A percentile compares a stretch with the other conserved stretches of the same genome.
Evolutionary conservation across 306 rosid species (phyloP).

Genomic region (Cucumis cinereus): DNA sequence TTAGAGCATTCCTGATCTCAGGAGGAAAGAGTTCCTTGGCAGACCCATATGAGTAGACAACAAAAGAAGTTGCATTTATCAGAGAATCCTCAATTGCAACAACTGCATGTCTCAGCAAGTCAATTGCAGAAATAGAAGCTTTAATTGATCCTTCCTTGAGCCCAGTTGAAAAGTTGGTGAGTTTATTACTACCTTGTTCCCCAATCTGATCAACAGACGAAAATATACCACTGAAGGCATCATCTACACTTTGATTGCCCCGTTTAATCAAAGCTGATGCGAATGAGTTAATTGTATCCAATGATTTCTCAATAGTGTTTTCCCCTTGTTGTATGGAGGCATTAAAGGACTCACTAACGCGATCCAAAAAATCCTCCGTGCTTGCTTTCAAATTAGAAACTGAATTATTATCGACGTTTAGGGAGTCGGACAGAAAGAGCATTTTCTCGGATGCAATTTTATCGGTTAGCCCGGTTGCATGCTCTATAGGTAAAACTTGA

Average conservation of each 20-base stretch:
- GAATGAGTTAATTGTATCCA: constrained; percentile 40
- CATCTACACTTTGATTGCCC: constrained; percentile 44
- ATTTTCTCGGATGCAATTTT: constrained; percentile 24
- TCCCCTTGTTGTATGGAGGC: constrained; percentile 45
- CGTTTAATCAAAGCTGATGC: constrained; percentile 32
- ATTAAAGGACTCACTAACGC: constrained; percentile 31
- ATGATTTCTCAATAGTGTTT: constrained; percentile 33
- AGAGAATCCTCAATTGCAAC: constrained; percentile 53
- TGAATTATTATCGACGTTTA: constrained; percentile 23
- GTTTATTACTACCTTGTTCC: constrained; percentile 37
- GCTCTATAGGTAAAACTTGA: constrained; percentile 22
- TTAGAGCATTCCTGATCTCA: constrained; percentile 46
- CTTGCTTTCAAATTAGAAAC: constrained; percentile 35
- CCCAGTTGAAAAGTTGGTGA: constrained; percentile 44
- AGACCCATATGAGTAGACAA: constrained; percentile 48
- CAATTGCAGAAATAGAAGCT: constrained; percentile 44
- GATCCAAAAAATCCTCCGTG: constrained; percentile 27
- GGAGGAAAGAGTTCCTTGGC: constrained; percentile 68
- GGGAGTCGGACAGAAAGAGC: constrained; percentile 16
- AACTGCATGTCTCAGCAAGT: constrained; percentile 47
- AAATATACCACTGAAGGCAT: constrained; percentile 31
- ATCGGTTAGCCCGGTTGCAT: constrained; percentile 25
- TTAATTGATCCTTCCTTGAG: constrained; percentile 39
- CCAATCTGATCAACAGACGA: constrained; percentile 54
- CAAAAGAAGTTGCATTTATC: constrained; percentile 46